Evolutionary conservation across 2,329 filamentous ascomycete genomes (phyloP).

Genomic region (Colletotrichum cuscutae): DNA sequence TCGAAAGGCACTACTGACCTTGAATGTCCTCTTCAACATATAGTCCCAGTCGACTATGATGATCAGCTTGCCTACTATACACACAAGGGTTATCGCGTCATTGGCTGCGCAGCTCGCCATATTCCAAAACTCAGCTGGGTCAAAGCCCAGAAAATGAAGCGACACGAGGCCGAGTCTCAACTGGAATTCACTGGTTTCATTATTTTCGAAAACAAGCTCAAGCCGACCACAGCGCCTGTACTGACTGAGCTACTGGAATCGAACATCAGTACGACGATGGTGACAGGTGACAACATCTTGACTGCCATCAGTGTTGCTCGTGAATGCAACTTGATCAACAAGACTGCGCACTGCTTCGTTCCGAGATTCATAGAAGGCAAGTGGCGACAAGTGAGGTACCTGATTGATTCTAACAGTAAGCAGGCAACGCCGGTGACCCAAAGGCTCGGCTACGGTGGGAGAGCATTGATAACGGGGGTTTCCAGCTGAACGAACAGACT

Average conservation of each 20-base stretch:
- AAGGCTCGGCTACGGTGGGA: constrained; percentile 86
- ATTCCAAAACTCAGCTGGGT: constrained; percentile 91
- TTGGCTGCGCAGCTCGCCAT: constrained; percentile 92
- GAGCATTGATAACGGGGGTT: constrained; percentile 88
- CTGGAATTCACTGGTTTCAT: constrained; percentile 96
- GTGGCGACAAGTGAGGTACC: constrained; percentile 32
- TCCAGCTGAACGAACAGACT: constrained; percentile 81
- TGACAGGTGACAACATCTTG: constrained; percentile 96
- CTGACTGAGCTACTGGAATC: constrained; percentile 85
- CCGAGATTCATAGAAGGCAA: constrained; percentile 84
- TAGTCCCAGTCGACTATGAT: constrained; percentile 88
- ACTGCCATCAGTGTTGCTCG: constrained; percentile 96
- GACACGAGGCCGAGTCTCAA: constrained; percentile 83
- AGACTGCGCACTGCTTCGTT: constrained; percentile 88
- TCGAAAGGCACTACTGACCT: background rate
- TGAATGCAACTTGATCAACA: constrained; percentile 86
- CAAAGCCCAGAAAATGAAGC: constrained; percentile 93
- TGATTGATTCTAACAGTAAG: constrained; percentile 1
- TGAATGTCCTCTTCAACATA: constrained; percentile 14
- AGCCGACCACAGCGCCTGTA: constrained; percentile 83
- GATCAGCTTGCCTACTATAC: constrained; percentile 91
- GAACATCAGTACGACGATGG: constrained; percentile 92
- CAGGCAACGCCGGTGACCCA: constrained; percentile 78
- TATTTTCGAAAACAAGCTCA: constrained; percentile 98
- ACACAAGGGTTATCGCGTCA: constrained; percentile 94